Evolutionary conservation across 2,329 filamentous ascomycete species (phyloP).

Genomic region (Colletotrichum sp.): DNA sequence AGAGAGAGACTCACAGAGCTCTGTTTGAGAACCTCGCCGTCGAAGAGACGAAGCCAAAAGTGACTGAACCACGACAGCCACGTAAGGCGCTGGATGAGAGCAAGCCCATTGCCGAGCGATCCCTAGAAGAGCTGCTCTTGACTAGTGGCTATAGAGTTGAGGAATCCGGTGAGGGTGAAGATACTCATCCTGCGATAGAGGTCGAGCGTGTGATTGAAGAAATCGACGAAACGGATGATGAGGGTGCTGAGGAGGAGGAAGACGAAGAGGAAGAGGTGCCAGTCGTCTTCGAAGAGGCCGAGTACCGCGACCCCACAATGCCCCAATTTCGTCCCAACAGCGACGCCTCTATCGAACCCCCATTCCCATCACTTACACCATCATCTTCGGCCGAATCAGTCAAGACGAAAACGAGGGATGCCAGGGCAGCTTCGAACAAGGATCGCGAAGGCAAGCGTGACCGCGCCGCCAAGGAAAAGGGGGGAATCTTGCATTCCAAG

Average conservation of each 20-base stretch:
- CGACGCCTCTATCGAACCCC: constrained; percentile 24
- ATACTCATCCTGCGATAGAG: not conserved
- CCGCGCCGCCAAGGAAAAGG: constrained; percentile 2
- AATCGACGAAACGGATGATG: constrained; percentile 21
- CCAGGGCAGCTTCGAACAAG: constrained; percentile 4
- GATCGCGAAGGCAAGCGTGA: not conserved
- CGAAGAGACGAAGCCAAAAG: constrained; percentile 11
- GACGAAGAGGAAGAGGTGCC: constrained; percentile 18
- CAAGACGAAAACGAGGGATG: not conserved
- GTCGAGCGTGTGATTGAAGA: constrained; percentile 20
- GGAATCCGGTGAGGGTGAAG: not conserved
- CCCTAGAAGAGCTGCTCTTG: constrained; percentile 45
- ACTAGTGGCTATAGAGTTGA: constrained; percentile 51
- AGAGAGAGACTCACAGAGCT: constrained; percentile 62
- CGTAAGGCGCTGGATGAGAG: constrained; percentile 22
- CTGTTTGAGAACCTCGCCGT: constrained; percentile 43
- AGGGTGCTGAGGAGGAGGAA: constrained; percentile 22
- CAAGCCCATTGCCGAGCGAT: constrained; percentile 31
- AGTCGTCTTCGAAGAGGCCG: constrained; percentile 12
- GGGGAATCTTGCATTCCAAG: constrained; percentile 34
- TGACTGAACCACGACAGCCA: constrained; percentile 7
- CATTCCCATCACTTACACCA: not conserved
- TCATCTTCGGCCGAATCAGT: not conserved
- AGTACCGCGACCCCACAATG: constrained; percentile 64
- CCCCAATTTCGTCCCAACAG: constrained; percentile 72